Evolutionary conservation across 305 asterid genomes (phyloP), one percentile per base, ranked within the genome.

Genomic region (Withania somnifera): DNA sequence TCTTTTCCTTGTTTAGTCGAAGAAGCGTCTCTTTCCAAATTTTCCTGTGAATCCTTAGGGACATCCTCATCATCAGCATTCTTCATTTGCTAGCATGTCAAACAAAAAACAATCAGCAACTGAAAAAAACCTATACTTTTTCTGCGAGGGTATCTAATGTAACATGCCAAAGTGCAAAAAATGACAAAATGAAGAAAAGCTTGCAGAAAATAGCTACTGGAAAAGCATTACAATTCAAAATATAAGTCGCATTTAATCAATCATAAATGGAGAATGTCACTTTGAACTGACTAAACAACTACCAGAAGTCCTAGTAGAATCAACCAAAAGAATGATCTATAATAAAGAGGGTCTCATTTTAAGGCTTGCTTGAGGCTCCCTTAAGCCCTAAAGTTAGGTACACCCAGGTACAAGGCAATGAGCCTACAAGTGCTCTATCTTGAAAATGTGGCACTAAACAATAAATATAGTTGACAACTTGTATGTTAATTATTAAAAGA

Each of bases 31-130:
- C 85, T 83, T 80, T 81, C 88, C 76, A 79, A 73, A 50, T 84
- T 82, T 73, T 87, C 90, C 26, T 61, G 83, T 28, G 87, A 36
- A 11, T 84, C 81, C 85, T 86, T 82, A 52, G 90, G 51, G 84
- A 26, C 85, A 57, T 78, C 51, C 52, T 81, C 84, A 83, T 85
- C 94, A 83, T 83, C 92, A 68, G 82, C 83, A 28, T n/a, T 88
- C 5, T 88, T 90, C 94, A 94, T 84, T 81, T 77, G 88, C 98
- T 96, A 89, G 85, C 78, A 89, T 84, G 81, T 54, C 79, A 79
- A 87, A 85, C 81, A 87, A 82, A 82, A 60, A 86, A 71, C 9
- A 26, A 34, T 47, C 81, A 86, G 77, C 22, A 40, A 52, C 81
- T 82, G 76, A 73, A 40, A 26, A 11, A 68, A 26, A 36, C 51